Evolutionary conservation across 139 green algal species (phyloP), one percentile per base, ranked within the genome.

Genomic region (Nannochloris sp.): DNA sequence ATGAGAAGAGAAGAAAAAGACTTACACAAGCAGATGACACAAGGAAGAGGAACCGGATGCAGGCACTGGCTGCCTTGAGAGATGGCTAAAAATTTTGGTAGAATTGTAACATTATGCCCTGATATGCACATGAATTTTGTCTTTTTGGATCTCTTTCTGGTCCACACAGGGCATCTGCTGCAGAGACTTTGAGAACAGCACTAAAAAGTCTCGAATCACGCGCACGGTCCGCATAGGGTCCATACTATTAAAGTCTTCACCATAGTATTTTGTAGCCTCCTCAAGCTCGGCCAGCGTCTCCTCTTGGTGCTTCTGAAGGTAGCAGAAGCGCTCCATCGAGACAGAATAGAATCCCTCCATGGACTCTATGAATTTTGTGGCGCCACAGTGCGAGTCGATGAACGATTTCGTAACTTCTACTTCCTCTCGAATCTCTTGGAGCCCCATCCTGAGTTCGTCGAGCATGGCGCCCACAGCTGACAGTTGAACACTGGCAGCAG

Each of bases 401-500:
- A 14, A 31, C 5, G 37, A 14, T 23, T 29, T 48, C 37, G 16
- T 58, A 62, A 29, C 30, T 59, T 72, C 28, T 43, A 79, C 67
- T 71, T 84, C 78, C 1, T 36, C 51, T 56, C 69, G 56, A 14
- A 83, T 68, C 13, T 61, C 44, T 28, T 49, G 59, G 33, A 84
- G 56, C 23, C 78, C 75, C 12, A 50, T 28, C 11, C 62, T 60
- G 58, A 87, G 59, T 69, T 89, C 84, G 2, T 56, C 71, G 3
- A 88, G 64, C 61, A 82, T 55, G 14, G 46, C 60, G 13, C 63
- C 70, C 37, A 87, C 63, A 23, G 63, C 69, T 3, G 57, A 61
- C 2, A 88, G 33, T 75, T 89, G 81, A 50, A 88, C 67, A 46
- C 70, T 77, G 6, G 83, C 76, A 2, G 82, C 82, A 14, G 72